Evolutionary conservation across 495 filamentous ascomycete genomes (phyloP).

Genomic region (Aspergillus sclerotiicarbonarius): DNA sequence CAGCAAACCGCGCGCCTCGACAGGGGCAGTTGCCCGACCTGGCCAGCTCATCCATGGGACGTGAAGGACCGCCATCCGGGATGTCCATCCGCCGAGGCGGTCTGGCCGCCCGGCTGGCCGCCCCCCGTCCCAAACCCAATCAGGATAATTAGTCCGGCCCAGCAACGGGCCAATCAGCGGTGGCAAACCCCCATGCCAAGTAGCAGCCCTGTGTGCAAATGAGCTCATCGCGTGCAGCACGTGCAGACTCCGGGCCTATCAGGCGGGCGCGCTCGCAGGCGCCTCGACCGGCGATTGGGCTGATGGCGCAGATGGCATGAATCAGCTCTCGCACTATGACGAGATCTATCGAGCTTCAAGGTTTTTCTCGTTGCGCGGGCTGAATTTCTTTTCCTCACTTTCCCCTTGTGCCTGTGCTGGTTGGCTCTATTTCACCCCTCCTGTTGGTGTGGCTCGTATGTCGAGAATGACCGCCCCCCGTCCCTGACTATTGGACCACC

Average conservation of each 20-base stretch:
- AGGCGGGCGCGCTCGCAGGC: not conserved
- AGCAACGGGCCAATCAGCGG: constrained; percentile 2
- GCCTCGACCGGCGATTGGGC: not conserved
- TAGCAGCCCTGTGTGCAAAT: constrained; percentile 1
- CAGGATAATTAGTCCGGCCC: constrained; percentile 1
- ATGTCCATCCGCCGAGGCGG: not conserved
- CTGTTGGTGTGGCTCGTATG: not conserved
- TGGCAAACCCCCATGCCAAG: not conserved
- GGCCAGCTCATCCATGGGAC: not conserved
- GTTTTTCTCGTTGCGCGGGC: constrained; percentile 2
- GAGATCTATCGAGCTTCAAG: not conserved
- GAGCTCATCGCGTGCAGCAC: constrained; percentile 15
- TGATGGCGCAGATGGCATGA: not conserved
- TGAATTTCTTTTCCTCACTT: not conserved
- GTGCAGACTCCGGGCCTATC: constrained; percentile 16
- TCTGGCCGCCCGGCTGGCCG: not conserved
- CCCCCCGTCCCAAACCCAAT: not conserved
- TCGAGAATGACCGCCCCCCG: not conserved
- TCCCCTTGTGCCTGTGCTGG: not conserved
- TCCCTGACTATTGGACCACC: not conserved
- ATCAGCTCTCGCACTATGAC: not conserved
- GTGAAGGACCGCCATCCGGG: not conserved
- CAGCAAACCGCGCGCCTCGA: no score
- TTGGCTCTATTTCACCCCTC: not conserved
- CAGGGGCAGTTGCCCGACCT: not conserved